Conservation (phyloP, 164 flowering plant genomes). For the grape (Vitis vinifera) region DNA sequence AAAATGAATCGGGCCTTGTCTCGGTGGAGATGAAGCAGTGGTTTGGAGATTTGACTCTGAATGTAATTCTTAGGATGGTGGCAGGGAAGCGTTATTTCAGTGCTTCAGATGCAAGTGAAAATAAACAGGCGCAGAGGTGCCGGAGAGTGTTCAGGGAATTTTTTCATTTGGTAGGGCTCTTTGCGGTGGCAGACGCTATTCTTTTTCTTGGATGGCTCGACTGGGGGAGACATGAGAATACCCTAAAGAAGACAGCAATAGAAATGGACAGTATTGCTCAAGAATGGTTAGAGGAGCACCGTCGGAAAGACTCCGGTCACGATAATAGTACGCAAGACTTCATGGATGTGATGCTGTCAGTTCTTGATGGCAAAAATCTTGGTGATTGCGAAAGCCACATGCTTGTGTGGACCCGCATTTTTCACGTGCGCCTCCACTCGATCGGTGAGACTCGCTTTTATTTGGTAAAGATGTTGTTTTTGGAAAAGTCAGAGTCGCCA, state of each 20-base stretch:
- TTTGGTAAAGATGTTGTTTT: too few relatives aligned
- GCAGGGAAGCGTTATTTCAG: slow-evolving; percentile 29
- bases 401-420: too few relatives aligned
- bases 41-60: slow-evolving; percentile 25
- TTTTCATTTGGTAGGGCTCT: slow-evolving; percentile 14
- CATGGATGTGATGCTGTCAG: slow-evolving; percentile 25
- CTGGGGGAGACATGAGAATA: slow-evolving; percentile 27
- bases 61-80: slow-evolving; percentile 24
- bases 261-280: slow-evolving; percentile 21
- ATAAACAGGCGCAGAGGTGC: slow-evolving; percentile 18
- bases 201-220: slow-evolving; percentile 37
- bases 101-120: background rate
- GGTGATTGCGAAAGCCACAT: background rate
- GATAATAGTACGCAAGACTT: slow-evolving; percentile 20
- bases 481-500: too few relatives aligned
- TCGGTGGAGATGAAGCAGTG: slow-evolving; percentile 23
- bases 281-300: slow-evolving; percentile 37
- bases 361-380: slow-evolving; percentile 1
- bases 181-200: slow-evolving; percentile 25
- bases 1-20: background rate
- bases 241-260: slow-evolving; percentile 29
- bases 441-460: too few relatives aligned
- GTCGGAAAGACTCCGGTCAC: background rate
- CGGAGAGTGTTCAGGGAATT: slow-evolving; percentile 17
- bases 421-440: too few relatives aligned